Evolutionary conservation across 495 filamentous ascomycete genomes (phyloP).

Genomic region (Daldinia bambusicola): DNA sequence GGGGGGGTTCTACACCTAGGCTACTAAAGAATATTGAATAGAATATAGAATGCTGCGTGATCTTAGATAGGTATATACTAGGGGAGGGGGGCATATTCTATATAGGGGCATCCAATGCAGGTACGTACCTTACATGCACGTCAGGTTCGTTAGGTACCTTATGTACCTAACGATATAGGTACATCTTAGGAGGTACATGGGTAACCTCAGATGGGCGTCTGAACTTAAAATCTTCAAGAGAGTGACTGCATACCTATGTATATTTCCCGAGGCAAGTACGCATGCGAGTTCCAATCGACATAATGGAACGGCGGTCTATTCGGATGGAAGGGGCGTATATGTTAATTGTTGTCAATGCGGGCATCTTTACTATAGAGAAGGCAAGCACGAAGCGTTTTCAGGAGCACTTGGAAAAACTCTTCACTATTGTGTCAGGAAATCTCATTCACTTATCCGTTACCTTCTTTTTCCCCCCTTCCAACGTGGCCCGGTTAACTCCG

Average conservation of each 20-base stretch:
- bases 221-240: too few relatives aligned
- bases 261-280: neutral
- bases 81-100: too few relatives aligned
- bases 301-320: neutral
- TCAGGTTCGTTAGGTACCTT: neutral
- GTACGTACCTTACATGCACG: neutral
- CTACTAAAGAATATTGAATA: too few relatives aligned
- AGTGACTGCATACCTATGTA: too few relatives aligned
- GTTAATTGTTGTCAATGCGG: neutral
- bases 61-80: too few relatives aligned
- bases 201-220: too few relatives aligned
- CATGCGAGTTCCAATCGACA: neutral
- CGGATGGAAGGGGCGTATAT: neutral
- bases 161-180: too few relatives aligned
- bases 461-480: neutral
- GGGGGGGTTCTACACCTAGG: too few relatives aligned
- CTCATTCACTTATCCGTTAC: neutral
- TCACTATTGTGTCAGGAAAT: constrained; percentile 22
- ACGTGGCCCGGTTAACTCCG: neutral
- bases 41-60: too few relatives aligned
- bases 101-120: neutral
- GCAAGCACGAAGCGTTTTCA: neutral
- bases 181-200: neutral
- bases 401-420: constrained; percentile 17
- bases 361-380: neutral